Evolutionary conservation across 805 yeast genomes (phyloP), one percentile per base, ranked within the genome.

Genomic region (Candida hungchunana): DNA sequence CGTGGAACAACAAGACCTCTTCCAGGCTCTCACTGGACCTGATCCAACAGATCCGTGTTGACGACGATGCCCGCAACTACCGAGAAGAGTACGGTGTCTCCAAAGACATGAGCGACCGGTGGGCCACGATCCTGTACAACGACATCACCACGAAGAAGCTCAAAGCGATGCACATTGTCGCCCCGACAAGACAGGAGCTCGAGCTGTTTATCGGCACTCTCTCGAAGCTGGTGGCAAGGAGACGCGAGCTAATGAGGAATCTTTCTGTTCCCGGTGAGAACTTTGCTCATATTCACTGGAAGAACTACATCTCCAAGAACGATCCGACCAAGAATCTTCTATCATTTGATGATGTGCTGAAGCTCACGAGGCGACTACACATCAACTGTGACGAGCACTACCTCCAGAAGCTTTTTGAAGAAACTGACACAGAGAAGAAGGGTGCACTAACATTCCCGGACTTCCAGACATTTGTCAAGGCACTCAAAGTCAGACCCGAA

Each of bases 51-150:
- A 67, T 82, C 2, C 59, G 82, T 33, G 66, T 73, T 4, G 85
- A 80, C 3, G 72, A 70, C 15, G 85, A 82, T 49, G 96, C 96
- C 1, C 71, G 73, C 23, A 85, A 86, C 47, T 90, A 88, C 54
- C 63, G 96, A 42, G 96, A 89, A 53, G 95, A 88, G 57, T 75
- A 85, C 47, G 79, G 82, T 24, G 72, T 87, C 1, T 73, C 88
- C 2, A 63, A 75, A 23, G 87, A 81, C 33, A 73, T 71, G 36
- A 76, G 77, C 29, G 64, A 67, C 10, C 59, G 74, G 7, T 90
- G 98, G 98, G 69, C 86, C 1, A 80, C 95, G 0, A 73, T 90
- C 21, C 75, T 87, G 10, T 90, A 86, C 53, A 73, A 68, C 38
- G 71, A 75, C 43, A 67, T 71, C 6, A 66, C 73, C 6, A 77